These are phyloP conservation scores for Lactifluus pinguis DNA, from an alignment of 768 basidiomycete species.

Conservation along the genomic window DNA sequence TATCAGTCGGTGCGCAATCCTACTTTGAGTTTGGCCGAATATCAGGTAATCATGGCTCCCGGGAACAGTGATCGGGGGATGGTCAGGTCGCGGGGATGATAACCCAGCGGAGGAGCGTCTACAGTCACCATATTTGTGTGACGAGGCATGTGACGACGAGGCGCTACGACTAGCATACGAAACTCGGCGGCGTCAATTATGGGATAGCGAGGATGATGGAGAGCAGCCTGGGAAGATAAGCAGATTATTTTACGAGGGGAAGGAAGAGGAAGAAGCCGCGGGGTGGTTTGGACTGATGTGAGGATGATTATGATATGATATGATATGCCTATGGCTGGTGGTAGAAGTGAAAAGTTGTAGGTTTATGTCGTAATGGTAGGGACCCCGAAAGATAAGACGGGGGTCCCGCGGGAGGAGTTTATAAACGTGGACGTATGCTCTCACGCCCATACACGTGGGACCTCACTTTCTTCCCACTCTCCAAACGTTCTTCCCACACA, in stretches of 20 bases:
- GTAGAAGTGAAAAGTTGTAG: too few relatives aligned
- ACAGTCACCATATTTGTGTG: slow-evolving; percentile 15
- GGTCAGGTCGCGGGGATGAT: not conserved
- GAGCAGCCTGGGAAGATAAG: slow-evolving; percentile 17
- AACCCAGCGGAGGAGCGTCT: slow-evolving; percentile 3
- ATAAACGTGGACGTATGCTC: slow-evolving; percentile 24
- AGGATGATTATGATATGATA: not conserved
- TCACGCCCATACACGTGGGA: slow-evolving; percentile 25
- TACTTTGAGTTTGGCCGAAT: not conserved
- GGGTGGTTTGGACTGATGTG: slow-evolving; percentile 11
- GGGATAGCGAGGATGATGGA: not conserved
- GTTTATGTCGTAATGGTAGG: slow-evolving; percentile 5
- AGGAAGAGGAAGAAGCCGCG: slow-evolving; percentile 14
- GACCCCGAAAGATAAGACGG: slow-evolving; percentile 23
- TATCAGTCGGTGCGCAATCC: slow-evolving; percentile 33
- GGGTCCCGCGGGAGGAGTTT: slow-evolving; percentile 23
- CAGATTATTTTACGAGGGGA: slow-evolving; percentile 15
- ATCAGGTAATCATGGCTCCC: slow-evolving; percentile 1
- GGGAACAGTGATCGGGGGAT: slow-evolving; percentile 15
- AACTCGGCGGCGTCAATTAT: slow-evolving; percentile 3
- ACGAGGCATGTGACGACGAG: slow-evolving; percentile 19
- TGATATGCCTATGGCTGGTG: too few relatives aligned
- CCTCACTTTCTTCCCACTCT: slow-evolving; percentile 37
- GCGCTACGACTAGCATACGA: slow-evolving; percentile 14
- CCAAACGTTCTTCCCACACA: slow-evolving; percentile 40